phyloP scores from a whole-genome alignment of 805 yeast genomes.

The Cyberlindnera subsufficiens region DNA sequence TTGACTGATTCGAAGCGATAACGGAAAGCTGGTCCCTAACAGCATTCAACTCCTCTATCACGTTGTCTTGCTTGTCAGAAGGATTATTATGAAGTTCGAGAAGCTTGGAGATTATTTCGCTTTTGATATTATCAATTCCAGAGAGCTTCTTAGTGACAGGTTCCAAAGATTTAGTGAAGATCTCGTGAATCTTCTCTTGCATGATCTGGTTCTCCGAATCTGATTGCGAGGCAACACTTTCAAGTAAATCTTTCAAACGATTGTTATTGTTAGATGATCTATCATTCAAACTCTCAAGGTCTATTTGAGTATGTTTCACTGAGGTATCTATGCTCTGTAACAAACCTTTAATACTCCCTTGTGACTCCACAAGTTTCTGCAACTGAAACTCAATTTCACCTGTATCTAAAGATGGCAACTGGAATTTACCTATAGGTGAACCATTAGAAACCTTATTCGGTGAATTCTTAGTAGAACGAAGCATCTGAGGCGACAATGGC shows the following conservation, averaged over 20 bases:
- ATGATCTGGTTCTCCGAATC: background rate
- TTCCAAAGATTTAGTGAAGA: background rate
- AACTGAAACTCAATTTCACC: constrained; percentile 23
- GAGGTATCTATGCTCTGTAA: constrained; percentile 21
- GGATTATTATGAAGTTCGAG: background rate
- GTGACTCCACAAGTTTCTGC: constrained; percentile 23
- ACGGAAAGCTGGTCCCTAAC: background rate
- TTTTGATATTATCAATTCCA: background rate
- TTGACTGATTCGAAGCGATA: background rate
- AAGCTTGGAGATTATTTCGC: constrained; percentile 1
- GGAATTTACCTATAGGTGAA: constrained; percentile 20
- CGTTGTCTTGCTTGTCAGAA: background rate
- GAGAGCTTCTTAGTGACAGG: background rate
- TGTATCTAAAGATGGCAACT: constrained; percentile 14
- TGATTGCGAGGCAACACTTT: constrained; percentile 12
- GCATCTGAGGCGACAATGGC: constrained; percentile 34
- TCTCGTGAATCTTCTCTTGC: constrained; percentile 1
- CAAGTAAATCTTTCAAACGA: constrained; percentile 21
- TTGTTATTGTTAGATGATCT: constrained; percentile 24
- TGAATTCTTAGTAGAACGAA: constrained; percentile 17
- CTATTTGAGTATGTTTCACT: constrained; percentile 24
- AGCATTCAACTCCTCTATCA: background rate
- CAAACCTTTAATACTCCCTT: constrained; percentile 25
- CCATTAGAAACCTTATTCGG: constrained; percentile 9
- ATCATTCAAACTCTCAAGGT: constrained; percentile 21